A percentile compares a stretch with the other conserved stretches of the same genome.
phyloP scores from a whole-genome alignment of 257 asterid species.

The Capsicum pubescens region DNA sequence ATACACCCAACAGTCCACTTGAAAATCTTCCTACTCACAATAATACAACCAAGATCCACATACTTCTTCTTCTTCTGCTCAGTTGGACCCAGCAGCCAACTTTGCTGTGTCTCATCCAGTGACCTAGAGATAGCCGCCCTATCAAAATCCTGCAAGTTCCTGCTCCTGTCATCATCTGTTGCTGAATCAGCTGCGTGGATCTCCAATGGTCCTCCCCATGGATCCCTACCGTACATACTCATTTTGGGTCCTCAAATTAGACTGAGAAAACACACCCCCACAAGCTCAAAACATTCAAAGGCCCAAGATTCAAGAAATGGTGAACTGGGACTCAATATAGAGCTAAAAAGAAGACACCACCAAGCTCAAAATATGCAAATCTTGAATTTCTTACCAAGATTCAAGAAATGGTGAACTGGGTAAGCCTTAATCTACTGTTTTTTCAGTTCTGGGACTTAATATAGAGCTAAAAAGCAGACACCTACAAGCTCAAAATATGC shows the following conservation, averaged over 20 bases:
- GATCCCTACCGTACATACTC: constrained; percentile 93
- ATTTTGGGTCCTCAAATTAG: constrained; percentile 16
- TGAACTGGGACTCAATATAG: not conserved
- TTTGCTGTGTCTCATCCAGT: constrained; percentile 95
- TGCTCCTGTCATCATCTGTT: constrained; percentile 93
- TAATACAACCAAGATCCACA: constrained; percentile 95
- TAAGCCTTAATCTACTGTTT: not conserved
- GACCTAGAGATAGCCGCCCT: constrained; percentile 92
- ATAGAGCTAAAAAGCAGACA: not conserved
- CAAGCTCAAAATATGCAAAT: constrained; percentile 11
- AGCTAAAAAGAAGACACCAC: not conserved
- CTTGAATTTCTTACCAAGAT: constrained; percentile 6
- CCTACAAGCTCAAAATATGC: not conserved
- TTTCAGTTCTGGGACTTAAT: not conserved
- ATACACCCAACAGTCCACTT: constrained; percentile 84
- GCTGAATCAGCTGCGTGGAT: constrained; percentile 92
- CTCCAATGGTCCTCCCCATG: constrained; percentile 99
- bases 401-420: not conserved
- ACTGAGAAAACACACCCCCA: not conserved
- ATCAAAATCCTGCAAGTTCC: constrained; percentile 86
- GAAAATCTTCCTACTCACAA: constrained; percentile 87
- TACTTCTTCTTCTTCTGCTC: constrained; percentile 98
- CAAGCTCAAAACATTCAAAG: not conserved
- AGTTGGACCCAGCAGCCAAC: constrained; percentile 95
- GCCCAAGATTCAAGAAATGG: not conserved